Evolutionary conservation across 1,284 basidiomycete genomes (phyloP).

Genomic region (Rhodotorula sp.): DNA sequence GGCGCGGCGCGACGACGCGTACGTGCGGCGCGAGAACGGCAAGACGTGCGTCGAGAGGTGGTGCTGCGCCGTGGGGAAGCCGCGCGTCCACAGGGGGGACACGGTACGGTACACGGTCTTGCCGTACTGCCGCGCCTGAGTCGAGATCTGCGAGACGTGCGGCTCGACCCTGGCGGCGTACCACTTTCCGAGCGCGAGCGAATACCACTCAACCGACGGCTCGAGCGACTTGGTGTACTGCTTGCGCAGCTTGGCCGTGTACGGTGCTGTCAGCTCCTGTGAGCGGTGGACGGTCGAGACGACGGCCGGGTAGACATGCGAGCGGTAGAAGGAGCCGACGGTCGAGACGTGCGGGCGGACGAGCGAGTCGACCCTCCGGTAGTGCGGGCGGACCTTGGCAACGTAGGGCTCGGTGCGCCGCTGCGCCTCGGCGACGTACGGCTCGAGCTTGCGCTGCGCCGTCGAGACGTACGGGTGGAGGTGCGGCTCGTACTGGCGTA

Average conservation of each 20-base stretch:
- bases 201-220: slow-evolving; percentile 40
- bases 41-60: slow-evolving; percentile 31
- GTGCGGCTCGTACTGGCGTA: slow-evolving; percentile 20
- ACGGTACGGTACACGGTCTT: slow-evolving; percentile 4
- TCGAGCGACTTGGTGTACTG: slow-evolving; percentile 36
- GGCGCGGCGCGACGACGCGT: slow-evolving; percentile 24
- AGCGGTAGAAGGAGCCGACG: not conserved
- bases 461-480: slow-evolving; percentile 30
- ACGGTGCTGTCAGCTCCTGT: slow-evolving; percentile 23
- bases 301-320: not conserved
- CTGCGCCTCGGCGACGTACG: slow-evolving; percentile 25
- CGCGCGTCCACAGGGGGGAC: slow-evolving; percentile 22
- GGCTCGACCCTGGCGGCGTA: slow-evolving; percentile 38
- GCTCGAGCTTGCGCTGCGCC: slow-evolving; percentile 26
- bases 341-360: slow-evolving; percentile 15
- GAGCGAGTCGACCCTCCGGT: slow-evolving; percentile 17
- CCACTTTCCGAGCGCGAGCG: slow-evolving; percentile 18
- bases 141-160: slow-evolving; percentile 6
- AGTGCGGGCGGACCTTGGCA: slow-evolving; percentile 30
- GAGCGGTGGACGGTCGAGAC: slow-evolving; percentile 18
- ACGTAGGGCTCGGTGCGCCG: slow-evolving; percentile 21
- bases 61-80: slow-evolving; percentile 33
- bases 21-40: slow-evolving; percentile 28
- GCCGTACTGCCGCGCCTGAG: not conserved
- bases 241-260: slow-evolving; percentile 12